Evolutionary conservation across 2,329 filamentous ascomycete genomes (phyloP).

Genomic region (Claviceps capensis): DNA sequence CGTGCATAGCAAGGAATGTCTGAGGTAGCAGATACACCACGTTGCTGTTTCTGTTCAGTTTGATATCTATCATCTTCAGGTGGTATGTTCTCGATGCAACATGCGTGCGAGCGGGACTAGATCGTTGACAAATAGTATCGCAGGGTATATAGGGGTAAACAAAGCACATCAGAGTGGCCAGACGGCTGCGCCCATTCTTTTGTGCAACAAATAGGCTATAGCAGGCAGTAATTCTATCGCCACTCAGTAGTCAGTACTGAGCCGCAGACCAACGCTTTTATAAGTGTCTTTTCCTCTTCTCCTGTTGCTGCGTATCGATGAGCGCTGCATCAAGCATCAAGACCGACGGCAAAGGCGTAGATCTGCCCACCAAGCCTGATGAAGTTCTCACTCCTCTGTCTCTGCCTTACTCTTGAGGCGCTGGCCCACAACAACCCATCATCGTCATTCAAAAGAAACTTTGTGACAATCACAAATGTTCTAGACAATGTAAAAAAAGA

Average conservation of each 20-base stretch:
- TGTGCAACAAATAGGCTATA: too few relatives aligned
- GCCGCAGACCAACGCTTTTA: too few relatives aligned
- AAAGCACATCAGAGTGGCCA: too few relatives aligned
- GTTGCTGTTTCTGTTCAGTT: background rate
- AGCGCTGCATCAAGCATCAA: too few relatives aligned
- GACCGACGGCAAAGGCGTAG: background rate
- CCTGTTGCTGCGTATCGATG: too few relatives aligned
- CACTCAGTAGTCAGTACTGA: background rate
- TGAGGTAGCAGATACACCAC: too few relatives aligned
- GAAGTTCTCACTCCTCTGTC: slow-evolving; percentile 9
- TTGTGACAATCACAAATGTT: background rate
- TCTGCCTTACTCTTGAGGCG: background rate
- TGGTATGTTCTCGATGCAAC: background rate
- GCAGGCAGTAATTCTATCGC: background rate
- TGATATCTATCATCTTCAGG: background rate
- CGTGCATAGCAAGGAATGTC: too few relatives aligned
- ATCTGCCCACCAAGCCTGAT: background rate
- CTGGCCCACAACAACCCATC: background rate
- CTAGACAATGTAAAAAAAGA: background rate
- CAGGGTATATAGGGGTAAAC: too few relatives aligned
- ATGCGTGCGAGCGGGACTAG: background rate
- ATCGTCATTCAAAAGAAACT: background rate
- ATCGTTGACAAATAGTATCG: too few relatives aligned
- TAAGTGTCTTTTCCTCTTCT: too few relatives aligned
- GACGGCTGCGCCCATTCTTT: too few relatives aligned